Conservation (phyloP, 2,329 filamentous ascomycete species). For the Ceratocystis alfenasii region DNA sequence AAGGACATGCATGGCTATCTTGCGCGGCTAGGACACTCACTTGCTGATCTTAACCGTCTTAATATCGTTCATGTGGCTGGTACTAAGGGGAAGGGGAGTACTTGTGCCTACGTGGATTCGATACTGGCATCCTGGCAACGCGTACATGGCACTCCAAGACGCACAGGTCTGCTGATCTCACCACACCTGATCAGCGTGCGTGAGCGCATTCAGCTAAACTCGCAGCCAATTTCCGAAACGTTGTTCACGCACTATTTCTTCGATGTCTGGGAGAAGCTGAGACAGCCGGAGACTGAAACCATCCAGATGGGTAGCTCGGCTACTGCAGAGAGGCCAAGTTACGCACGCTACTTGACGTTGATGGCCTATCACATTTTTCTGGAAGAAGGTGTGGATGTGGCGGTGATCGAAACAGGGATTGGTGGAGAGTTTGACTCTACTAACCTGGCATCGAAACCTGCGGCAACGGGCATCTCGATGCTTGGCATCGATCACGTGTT, state of each 20-base stretch:
- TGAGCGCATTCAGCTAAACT: constrained; percentile 54
- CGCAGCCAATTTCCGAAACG: constrained; percentile 43
- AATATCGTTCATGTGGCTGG: constrained; percentile 60
- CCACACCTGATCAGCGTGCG: constrained; percentile 56
- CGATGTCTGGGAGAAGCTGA: constrained; percentile 51
- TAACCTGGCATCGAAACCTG: constrained; percentile 48
- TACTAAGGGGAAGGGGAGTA: constrained; percentile 67
- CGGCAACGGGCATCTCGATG: constrained; percentile 50
- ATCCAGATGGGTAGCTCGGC: background rate
- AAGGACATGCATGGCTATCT: constrained; percentile 72
- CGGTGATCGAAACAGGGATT: constrained; percentile 55
- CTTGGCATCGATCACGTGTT: constrained; percentile 58
- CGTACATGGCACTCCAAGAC: constrained; percentile 29
- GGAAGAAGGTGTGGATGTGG: constrained; percentile 47
- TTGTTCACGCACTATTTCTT: constrained; percentile 56
- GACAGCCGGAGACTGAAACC: constrained; percentile 29
- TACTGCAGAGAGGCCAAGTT: constrained; percentile 35
- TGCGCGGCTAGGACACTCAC: constrained; percentile 62
- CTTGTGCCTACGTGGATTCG: constrained; percentile 54
- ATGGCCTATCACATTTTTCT: constrained; percentile 56
- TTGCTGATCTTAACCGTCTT: constrained; percentile 43
- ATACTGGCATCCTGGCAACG: constrained; percentile 45
- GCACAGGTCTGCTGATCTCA: constrained; percentile 54
- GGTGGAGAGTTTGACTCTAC: constrained; percentile 59
- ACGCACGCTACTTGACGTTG: constrained; percentile 52